Evolutionary conservation across 257 asterid species (phyloP), one percentile per base, ranked within the genome.

Genomic region (Prunella vulgaris): DNA sequence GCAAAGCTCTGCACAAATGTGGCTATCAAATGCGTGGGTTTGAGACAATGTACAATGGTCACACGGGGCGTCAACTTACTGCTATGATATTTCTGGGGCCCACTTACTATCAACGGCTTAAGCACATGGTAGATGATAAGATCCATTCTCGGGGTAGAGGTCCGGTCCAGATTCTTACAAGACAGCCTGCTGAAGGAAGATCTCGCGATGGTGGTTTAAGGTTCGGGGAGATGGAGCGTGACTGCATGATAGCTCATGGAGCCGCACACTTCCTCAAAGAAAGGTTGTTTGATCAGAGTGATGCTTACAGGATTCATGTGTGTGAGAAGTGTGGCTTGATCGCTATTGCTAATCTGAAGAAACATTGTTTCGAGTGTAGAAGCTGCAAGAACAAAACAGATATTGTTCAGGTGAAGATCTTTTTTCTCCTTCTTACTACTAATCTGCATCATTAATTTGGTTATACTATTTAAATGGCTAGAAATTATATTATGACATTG

Each of bases 111-210:
- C 98, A 93, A 83, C 75, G 96, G 71, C 85, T 93, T 65, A 93
- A 93, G 92, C 98, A 90, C 51, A 93, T 90, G 98, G 97, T 93
- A 56, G 97, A 90, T 35, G 96, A 93, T 69, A 93, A 90, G 81
- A 93, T 90, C 22, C 98, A 93, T 74, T 93, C 96, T 5, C 78
- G 97, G 71, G 98, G 97, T 6, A 79, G 98, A 76, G 93, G 94
- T 2, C 97, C 92, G 0, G 89, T 90, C 22, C 92, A 90, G 64
- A 88, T 84, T 57, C 92, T 90, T 58, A 88, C 95, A 2, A 69
- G 96, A 60, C 96, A 91, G 67, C 95, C 97, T 7, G 96, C 90
- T 0, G 93, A 87, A 58, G 97, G 96, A 22, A 84, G 96, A 22
- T 87, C 96, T 0, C 81, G 96, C 14, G 96, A 87, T 32, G 96